Base-by-base conservation (phyloP, 2,329 filamentous ascomycete genomes). In the Penicillium sp. region DNA sequence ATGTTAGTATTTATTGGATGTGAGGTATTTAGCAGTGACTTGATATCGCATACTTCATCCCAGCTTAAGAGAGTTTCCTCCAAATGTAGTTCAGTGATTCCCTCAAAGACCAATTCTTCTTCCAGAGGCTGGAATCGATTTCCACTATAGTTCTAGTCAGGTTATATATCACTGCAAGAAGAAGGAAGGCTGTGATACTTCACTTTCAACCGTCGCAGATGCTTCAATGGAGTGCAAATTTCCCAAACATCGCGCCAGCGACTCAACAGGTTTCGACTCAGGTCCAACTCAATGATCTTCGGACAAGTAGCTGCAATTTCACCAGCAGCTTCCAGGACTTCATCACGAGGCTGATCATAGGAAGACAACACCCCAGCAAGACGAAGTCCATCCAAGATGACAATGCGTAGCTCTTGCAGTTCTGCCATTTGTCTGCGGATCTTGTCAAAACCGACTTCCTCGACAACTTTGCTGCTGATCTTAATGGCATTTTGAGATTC, bases 381-480 rank as follows among this genome's bases (percentile, higher is more conserved):
- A 44, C 81, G 77, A 64, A 89, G 72, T 12, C 86, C 84, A 71
- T 97, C 91, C 6, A 98, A 76, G 33, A 97, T 82, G 43, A 95
- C 84, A 47, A 91, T 84, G 58, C 80, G 85, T 52, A 97, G 78
- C 61, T 93, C 88, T 47, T 85, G 76, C 28, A 97, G 76, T 64
- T 86, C 62, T 5, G 90, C 86, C 63, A 95, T 84, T 70, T 91
- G 83, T 57, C 80, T 80, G 38, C 87, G 82, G 58, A 96, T 89
- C 76, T 96, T 96, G 59, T 95, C 90, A 60, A 97, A 97, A 27
- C 93, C 93, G 29, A 97, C 82, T 72, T 97, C 92, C 72, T 97
- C 87, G 4, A 89, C 92, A 15, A 91, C 81, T 71, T 97, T 97
- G 32, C 80, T 78, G 71, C 88, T 72, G 76, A 95, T 78, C 78